phyloP scores from a whole-genome alignment of 352 stramenopile genomes.

The Globisporangium cederbergense region DNA sequence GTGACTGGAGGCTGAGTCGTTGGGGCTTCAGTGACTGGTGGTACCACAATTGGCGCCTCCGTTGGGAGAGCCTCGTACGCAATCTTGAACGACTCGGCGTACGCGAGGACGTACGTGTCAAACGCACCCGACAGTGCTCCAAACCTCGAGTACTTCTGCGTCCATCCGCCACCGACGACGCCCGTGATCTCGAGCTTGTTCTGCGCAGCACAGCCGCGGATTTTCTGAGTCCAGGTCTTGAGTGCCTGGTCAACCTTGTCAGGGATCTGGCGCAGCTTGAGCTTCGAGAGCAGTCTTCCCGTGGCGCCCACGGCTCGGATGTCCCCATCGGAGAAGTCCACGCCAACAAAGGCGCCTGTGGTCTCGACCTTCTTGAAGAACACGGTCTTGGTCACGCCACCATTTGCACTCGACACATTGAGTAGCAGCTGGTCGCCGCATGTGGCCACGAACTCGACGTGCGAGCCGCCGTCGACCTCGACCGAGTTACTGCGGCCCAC shows the following conservation, averaged over 20 bases:
- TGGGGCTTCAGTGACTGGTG: slow-evolving; percentile 3
- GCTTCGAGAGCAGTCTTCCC: slow-evolving; percentile 11
- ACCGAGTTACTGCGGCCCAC: slow-evolving; percentile 19
- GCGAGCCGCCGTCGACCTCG: slow-evolving; percentile 28
- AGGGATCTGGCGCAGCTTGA: slow-evolving; percentile 23
- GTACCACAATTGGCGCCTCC: slow-evolving; percentile 1
- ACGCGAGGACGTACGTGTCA: slow-evolving; percentile 21
- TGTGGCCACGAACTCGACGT: slow-evolving; percentile 24
- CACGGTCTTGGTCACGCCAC: slow-evolving; percentile 24
- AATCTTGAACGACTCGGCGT: slow-evolving; percentile 28
- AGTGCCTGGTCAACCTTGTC: slow-evolving; percentile 20
- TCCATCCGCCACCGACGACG: slow-evolving; percentile 27
- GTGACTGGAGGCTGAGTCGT: slow-evolving; percentile 2
- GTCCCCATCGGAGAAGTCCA: slow-evolving; percentile 18
- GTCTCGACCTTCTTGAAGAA: slow-evolving; percentile 24
- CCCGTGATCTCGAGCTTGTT: slow-evolving; percentile 20
- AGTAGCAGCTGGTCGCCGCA: slow-evolving; percentile 20
- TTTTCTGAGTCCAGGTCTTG: slow-evolving; percentile 3
- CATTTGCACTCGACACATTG: slow-evolving; percentile 16
- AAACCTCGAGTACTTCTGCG: slow-evolving; percentile 20
- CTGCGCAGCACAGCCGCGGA: slow-evolving; percentile 22
- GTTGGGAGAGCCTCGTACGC: slow-evolving; percentile 13
- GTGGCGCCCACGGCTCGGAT: slow-evolving; percentile 20
- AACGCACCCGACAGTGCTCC: slow-evolving; percentile 5
- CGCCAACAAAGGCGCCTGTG: slow-evolving; percentile 22